Evolutionary conservation across 2,329 filamentous ascomycete species (phyloP).

Genomic region (Scleromitrula shiraiana): DNA sequence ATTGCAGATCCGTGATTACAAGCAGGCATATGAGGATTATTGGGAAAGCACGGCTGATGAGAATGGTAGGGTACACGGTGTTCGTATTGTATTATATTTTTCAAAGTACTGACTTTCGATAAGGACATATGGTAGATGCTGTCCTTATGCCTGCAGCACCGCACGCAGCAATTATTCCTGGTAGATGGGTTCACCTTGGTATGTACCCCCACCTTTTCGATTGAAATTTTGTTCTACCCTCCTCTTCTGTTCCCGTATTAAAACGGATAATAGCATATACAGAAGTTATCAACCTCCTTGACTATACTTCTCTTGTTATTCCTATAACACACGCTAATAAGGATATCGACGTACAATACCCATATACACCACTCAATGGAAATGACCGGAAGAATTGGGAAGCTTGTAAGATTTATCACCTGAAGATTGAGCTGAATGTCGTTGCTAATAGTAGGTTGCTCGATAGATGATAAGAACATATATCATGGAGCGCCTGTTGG

Average conservation of each 20-base stretch:
- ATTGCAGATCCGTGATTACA: constrained; percentile 1
- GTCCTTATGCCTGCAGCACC: constrained; percentile 42
- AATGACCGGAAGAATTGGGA: constrained; percentile 37
- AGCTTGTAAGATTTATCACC: constrained; percentile 38
- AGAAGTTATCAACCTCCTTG: constrained; percentile 54
- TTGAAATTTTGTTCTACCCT: neutral
- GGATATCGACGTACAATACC: constrained; percentile 30
- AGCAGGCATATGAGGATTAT: constrained; percentile 34
- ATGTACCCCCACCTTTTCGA: neutral
- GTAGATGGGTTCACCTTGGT: constrained; percentile 14
- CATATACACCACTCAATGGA: constrained; percentile 35
- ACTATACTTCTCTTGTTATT: constrained; percentile 51
- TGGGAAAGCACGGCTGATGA: constrained; percentile 15
- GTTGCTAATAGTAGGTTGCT: neutral
- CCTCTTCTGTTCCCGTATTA: neutral
- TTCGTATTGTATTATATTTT: too few species aligned
- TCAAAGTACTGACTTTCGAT: too few species aligned
- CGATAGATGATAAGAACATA: constrained; percentile 37
- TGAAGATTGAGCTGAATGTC: constrained; percentile 42
- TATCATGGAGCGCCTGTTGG: constrained; percentile 41
- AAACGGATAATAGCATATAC: constrained; percentile 36
- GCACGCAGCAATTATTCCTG: constrained; percentile 32
- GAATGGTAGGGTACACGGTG: too few species aligned
- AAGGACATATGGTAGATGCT: too few species aligned
- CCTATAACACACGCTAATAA: constrained; percentile 42